Percentiles rank a stretch among this genome's conserved stretches.
phyloP scores from a whole-genome alignment of 345 rosid species.

The Dipteronia sinensis region DNA sequence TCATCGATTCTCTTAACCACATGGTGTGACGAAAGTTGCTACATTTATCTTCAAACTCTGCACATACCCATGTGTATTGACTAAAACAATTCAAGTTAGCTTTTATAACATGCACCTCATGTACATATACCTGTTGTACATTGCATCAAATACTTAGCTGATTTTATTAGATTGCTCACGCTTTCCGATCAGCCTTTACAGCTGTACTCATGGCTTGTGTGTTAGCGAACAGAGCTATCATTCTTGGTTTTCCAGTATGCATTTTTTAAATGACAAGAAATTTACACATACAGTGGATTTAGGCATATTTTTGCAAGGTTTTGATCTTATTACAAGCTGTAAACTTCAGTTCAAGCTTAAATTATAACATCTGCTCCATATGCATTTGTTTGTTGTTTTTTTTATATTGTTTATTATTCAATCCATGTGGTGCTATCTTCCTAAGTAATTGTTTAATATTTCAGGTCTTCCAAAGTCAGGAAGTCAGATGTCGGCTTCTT shows the following conservation, averaged over 20 bases:
- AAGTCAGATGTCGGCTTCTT: conserved; percentile 79
- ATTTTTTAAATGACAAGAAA: neutral
- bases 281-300: conserved; percentile 22
- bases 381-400: conserved; percentile 19
- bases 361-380: neutral
- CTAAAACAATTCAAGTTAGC: neutral
- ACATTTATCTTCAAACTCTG: neutral
- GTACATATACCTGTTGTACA: neutral
- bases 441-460: conserved; percentile 21
- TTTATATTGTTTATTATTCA: conserved; percentile 5
- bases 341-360: neutral
- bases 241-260: conserved; percentile 3
- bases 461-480: conserved; percentile 61
- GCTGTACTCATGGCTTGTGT: conserved; percentile 18
- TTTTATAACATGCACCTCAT: neutral
- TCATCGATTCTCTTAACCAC: neutral
- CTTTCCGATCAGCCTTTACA: conserved; percentile 18
- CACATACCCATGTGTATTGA: neutral
- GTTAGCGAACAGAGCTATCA: neutral
- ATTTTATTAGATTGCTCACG: neutral
- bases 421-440: conserved; percentile 7
- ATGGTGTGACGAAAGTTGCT: neutral
- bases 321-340: conserved; percentile 13
- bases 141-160: conserved; percentile 14
- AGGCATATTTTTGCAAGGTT: conserved; percentile 6